phyloP scores from a whole-genome alignment of 345 rosid genomes.

The Populus nigra region DNA sequence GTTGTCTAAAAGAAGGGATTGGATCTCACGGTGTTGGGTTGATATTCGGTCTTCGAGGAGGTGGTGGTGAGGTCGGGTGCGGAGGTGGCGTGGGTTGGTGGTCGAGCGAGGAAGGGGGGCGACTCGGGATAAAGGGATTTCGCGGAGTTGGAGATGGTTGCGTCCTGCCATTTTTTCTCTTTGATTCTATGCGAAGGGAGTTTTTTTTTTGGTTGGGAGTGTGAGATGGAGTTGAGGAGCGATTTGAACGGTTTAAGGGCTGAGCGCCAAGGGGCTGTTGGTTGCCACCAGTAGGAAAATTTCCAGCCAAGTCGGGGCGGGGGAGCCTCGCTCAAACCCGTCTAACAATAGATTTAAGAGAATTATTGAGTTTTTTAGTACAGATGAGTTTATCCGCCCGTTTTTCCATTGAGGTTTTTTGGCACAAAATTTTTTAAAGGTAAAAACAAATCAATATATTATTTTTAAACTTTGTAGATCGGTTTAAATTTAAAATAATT shows the following conservation, averaged over 20 bases:
- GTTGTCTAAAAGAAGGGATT: constrained; percentile 61
- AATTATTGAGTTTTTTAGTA: no score
- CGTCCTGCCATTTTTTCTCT: constrained; percentile 9
- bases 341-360: no score
- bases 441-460: no score
- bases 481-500: no score
- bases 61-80: background rate
- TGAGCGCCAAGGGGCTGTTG: background rate
- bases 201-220: background rate
- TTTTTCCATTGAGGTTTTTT: background rate
- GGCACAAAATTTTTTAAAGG: background rate
- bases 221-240: background rate
- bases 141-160: constrained; percentile 4
- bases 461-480: no score
- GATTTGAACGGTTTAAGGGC: background rate
- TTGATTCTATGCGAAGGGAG: background rate
- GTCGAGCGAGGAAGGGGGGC: background rate
- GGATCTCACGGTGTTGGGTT: constrained; percentile 69
- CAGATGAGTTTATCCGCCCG: background rate
- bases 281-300: background rate
- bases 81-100: background rate
- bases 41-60: constrained; percentile 69
- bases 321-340: background rate
- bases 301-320: background rate
- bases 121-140: background rate